phyloP scores from a whole-genome alignment of 495 filamentous ascomycete genomes.

The Aspergillus sclerotiicarbonarius region DNA sequence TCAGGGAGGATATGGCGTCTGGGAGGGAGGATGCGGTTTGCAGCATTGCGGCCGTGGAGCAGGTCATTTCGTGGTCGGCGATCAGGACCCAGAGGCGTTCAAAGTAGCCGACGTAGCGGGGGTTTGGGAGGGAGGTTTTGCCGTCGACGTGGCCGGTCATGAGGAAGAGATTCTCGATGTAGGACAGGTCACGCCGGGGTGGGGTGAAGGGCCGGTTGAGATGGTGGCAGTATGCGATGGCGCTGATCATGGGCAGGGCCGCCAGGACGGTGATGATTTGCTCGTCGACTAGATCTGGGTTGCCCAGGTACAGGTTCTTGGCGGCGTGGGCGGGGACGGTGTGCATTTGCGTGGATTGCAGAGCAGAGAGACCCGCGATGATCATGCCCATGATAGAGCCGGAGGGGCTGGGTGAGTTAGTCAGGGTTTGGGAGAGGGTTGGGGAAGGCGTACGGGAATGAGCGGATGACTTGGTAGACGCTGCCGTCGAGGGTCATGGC shows the following conservation, averaged over 20 bases:
- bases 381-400: not conserved
- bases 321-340: not conserved
- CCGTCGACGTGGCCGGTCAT: conserved; percentile 42
- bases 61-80: conserved; percentile 54
- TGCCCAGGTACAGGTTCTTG: not conserved
- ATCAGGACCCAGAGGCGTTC: conserved; percentile 28
- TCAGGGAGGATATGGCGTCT: conserved; percentile 42
- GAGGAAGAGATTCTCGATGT: conserved; percentile 42
- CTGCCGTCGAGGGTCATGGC: not conserved
- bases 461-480: conserved; percentile 14
- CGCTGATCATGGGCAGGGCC: not conserved
- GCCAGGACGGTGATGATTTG: not conserved
- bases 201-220: conserved; percentile 26
- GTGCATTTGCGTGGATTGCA: not conserved
- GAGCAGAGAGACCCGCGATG: not conserved
- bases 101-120: not conserved
- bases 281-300: not conserved
- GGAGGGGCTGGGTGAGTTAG: not conserved
- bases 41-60: conserved; percentile 51
- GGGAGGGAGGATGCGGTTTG: conserved; percentile 47
- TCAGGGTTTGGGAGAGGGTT: not conserved
- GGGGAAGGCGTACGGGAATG: not conserved
- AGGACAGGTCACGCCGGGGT: conserved; percentile 33
- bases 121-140: conserved; percentile 18
- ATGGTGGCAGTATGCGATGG: conserved; percentile 1